Evolutionary conservation across 352 stramenopile genomes (phyloP).

Genomic region (Globisporangium uncinulatum): DNA sequence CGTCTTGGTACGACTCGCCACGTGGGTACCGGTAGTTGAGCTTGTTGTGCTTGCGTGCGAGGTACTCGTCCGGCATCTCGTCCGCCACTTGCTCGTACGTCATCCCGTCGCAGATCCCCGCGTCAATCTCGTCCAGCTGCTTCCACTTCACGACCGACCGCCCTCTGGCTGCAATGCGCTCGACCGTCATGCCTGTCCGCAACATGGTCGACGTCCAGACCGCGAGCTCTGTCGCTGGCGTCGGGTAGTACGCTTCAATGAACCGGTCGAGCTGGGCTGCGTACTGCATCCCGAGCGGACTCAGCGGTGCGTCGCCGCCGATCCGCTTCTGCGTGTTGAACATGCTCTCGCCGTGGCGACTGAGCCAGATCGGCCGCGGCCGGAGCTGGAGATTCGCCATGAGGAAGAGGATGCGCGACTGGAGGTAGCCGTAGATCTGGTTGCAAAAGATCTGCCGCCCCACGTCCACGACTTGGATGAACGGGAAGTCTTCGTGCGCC

Average conservation of each 20-base stretch:
- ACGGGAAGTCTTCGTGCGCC: constrained; percentile 49
- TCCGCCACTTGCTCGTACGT: constrained; percentile 97
- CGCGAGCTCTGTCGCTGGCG: constrained; percentile 60
- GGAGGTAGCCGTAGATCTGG: constrained; percentile 81
- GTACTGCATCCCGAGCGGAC: constrained; percentile 90
- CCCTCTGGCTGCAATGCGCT: constrained; percentile 60
- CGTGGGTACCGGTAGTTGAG: constrained; percentile 85
- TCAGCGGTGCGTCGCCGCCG: constrained; percentile 93
- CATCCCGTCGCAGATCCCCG: constrained; percentile 95
- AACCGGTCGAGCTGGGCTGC: constrained; percentile 92
- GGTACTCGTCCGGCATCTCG: constrained; percentile 94
- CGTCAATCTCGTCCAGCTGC: constrained; percentile 96
- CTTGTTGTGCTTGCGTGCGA: constrained; percentile 88
- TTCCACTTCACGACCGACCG: constrained; percentile 83
- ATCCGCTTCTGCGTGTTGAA: constrained; percentile 98
- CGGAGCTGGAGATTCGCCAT: constrained; percentile 95
- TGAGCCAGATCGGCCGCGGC: constrained; percentile 95
- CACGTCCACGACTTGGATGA: constrained; percentile 82
- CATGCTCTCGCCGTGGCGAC: constrained; percentile 95
- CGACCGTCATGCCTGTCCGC: constrained; percentile 95
- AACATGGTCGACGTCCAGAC: constrained; percentile 97
- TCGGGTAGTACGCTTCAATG: constrained; percentile 86
- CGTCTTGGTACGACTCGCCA: constrained; percentile 97
- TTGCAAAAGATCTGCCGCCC: constrained; percentile 81
- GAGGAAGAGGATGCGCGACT: constrained; percentile 92